Evolutionary conservation across 2,329 filamentous ascomycete genomes (phyloP), one percentile per base, ranked within the genome.

Genomic region (Aureobasidium sp.): DNA sequence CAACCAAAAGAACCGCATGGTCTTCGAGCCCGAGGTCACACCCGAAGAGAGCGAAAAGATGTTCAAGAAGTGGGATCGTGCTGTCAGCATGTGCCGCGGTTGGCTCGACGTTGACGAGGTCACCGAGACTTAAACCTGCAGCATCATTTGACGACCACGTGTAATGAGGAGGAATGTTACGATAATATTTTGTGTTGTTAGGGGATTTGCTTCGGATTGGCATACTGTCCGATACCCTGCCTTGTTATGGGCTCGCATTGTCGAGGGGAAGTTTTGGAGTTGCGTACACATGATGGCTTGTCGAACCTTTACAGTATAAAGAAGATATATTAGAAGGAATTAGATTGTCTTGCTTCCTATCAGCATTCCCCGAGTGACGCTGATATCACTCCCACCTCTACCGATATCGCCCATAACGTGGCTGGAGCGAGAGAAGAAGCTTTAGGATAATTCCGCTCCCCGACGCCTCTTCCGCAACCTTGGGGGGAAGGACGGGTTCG

Each of bases 51-150:
- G 63, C 45, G 52, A 62, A 36, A 69, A 69, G 65, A 67, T 69
- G 65, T 69, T 67, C 62, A 66, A 63, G 53, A 65, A 67, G 62
- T 69, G 68, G 68, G 59, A 62, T 22, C 63, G 66, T 17, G 68
- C 68, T 27, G 68, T 69, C 39, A 61, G 65, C 34, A 69, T 69
- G 68, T 68, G 66, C 56, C 62, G 65, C 39, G 68, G 68, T 31
- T 69, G 68, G 68, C 36, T 68, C 17, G 67, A 67, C 37, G 64
- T 62, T 37, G 64, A 66, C 34, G 66, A 68, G 47, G 61, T 66
- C 60, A 61, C 39, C 17, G 65, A 62, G 27, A 59, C 39, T 2
- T 45, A 22, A 29, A 55, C 29, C 7, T 36, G 47, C 29, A 14
- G 29, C 47, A 34, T 51, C 29, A n/a, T 14, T 39, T 22, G 25